Evolutionary conservation across 306 rosid genomes (phyloP).

Genomic region (Vicia sativa): DNA sequence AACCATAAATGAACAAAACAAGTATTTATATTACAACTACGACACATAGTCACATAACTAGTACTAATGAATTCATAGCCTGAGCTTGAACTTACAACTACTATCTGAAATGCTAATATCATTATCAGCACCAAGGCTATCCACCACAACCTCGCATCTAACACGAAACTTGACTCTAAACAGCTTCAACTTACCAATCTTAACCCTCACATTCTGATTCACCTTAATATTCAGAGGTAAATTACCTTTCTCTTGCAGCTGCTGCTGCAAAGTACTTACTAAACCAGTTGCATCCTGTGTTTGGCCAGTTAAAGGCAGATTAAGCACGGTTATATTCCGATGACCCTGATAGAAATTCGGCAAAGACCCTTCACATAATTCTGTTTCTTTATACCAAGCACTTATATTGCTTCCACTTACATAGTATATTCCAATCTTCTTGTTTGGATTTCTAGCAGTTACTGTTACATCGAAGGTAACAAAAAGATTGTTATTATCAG

Average conservation of each 20-base stretch:
- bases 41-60: neutral
- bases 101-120: slow-evolving; percentile 53
- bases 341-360: slow-evolving; percentile 91
- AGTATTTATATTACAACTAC: neutral
- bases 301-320: slow-evolving; percentile 52
- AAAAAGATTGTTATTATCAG: slow-evolving; percentile 40
- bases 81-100: slow-evolving; percentile 72
- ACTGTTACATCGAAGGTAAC: slow-evolving; percentile 60
- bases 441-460: slow-evolving; percentile 78
- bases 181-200: slow-evolving; percentile 79
- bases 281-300: slow-evolving; percentile 53
- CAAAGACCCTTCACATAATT: slow-evolving; percentile 70
- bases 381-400: slow-evolving; percentile 59
- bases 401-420: slow-evolving; percentile 76
- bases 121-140: slow-evolving; percentile 45
- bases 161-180: slow-evolving; percentile 69
- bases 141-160: slow-evolving; percentile 61
- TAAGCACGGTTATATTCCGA: slow-evolving; percentile 65
- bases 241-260: slow-evolving; percentile 48
- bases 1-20: slow-evolving; percentile 19
- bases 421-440: slow-evolving; percentile 84
- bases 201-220: slow-evolving; percentile 73
- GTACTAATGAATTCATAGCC: slow-evolving; percentile 48
- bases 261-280: slow-evolving; percentile 27
- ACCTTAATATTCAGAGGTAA: slow-evolving; percentile 66